Base-by-base conservation (phyloP, 2,329 filamentous ascomycete species). In the Onygenales sp. region DNA sequence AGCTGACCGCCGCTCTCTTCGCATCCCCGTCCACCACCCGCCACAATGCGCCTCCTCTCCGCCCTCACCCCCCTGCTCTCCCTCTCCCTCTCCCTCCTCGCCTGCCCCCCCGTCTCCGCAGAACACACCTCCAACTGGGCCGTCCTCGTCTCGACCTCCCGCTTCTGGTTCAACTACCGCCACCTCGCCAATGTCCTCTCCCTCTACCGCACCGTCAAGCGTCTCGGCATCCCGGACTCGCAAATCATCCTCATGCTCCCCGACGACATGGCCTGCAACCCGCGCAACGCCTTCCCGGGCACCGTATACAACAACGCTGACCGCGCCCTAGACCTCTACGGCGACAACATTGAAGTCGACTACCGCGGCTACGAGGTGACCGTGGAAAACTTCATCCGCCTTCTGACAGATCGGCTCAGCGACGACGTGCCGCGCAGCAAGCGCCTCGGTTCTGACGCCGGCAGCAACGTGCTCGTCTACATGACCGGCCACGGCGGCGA, bases 211-310 rank as follows among this genome's bases (percentile, higher is more conserved):
- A 98, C 93, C 54, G 93, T 98, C 58, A 98, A 98, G 76, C 88
- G 93, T 10, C 84, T 98, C 39, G 93, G 93, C 47, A 98, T 98
- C 56, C 93, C 93, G 37, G 93, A 98, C 72, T 95, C 89, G 50
- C 93, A 98, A 70, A 98, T 98, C 73, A 97, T 98, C 68, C 86
- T 98, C 61, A 97, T 98, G 91, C 83, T 98, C n/a, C 93, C 93
- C 21, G 93, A 98, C 70, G 93, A 98, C 75, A 97, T 98, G 89
- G 93, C 93, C 40, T 98, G 93, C 78, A 98, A 98, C 73, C 93
- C 93, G 34, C 89, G 93, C 64, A 98, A 98, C 69, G 90, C 91
- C 49, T 98, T 98, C 70, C 91, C 93, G 0, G 93, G 93, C 51
- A 96, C 91, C 51, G 93, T 98, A 33, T 98, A 97, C 79, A 96